Evolutionary conservation across 768 basidiomycete species (phyloP).

Genomic region (Mycena indigotica): DNA sequence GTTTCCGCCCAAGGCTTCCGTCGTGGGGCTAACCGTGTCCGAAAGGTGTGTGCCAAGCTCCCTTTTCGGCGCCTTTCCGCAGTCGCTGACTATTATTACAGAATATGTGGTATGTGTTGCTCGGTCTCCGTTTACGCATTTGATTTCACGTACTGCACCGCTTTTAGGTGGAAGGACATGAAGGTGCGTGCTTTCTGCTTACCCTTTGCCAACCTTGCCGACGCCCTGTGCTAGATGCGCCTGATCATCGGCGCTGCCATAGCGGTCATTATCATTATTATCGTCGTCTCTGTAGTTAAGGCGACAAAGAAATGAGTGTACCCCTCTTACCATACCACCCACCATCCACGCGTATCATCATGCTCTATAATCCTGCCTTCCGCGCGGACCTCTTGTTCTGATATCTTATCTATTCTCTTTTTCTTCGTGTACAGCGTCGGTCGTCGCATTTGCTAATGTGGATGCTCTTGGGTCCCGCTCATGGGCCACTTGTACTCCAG

Average conservation of each 20-base stretch:
- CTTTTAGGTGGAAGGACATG: conserved; percentile 93
- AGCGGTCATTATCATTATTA: conserved; percentile 89
- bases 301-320: conserved; percentile 58
- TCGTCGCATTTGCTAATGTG: background rate
- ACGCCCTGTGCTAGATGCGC: conserved; percentile 70
- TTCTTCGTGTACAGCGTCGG: background rate
- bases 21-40: conserved; percentile 93
- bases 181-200: conserved; percentile 55
- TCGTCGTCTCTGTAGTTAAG: conserved; percentile 93
- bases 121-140: conserved; percentile 13
- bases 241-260: conserved; percentile 93
- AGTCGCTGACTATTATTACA: conserved; percentile 30
- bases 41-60: conserved; percentile 69
- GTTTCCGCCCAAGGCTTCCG: conserved; percentile 99
- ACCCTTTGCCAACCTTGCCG: conserved; percentile 8
- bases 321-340: conserved; percentile 43
- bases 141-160: conserved; percentile 7
- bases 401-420: background rate
- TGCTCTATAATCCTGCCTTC: conserved; percentile 14
- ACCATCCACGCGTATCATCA: conserved; percentile 29
- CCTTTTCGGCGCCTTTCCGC: background rate
- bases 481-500: background rate
- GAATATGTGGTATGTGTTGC: conserved; percentile 83
- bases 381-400: conserved; percentile 22
- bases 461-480: background rate